Conservation (phyloP, 441 rosid genomes). For the Viola pubescens region DNA sequence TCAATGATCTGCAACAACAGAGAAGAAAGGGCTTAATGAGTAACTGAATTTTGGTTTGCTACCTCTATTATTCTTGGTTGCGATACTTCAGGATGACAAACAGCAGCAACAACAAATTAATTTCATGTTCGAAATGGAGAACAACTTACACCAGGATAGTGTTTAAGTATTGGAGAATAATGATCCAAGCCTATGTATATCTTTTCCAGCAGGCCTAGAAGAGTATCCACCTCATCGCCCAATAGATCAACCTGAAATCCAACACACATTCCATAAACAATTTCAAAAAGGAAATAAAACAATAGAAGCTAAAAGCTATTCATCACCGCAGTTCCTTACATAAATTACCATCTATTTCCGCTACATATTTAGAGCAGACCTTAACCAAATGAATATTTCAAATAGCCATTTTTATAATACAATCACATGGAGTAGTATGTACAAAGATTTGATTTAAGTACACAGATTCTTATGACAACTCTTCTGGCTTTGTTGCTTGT, state of each 20-base stretch:
- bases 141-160: conserved; percentile 84
- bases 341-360: no score
- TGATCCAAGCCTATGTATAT: conserved; percentile 91
- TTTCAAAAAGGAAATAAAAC: neutral
- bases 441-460: no score
- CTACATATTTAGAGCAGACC: no score
- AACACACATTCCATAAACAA: conserved; percentile 13
- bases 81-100: neutral
- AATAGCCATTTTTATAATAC: no score
- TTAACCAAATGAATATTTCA: no score
- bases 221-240: conserved; percentile 85
- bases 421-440: no score
- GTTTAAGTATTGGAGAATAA: conserved; percentile 79
- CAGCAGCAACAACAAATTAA: neutral
- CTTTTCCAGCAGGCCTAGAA: conserved; percentile 72
- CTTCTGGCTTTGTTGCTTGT: no score
- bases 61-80: neutral
- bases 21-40: neutral
- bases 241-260: conserved; percentile 78
- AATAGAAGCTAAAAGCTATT: neutral
- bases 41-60: neutral
- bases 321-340: no score
- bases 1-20: conserved; percentile 58
- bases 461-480: no score
- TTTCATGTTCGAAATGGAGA: conserved; percentile 1